Base-by-base conservation (phyloP, 163 green algal genomes). In the Scenedesmus sp. region DNA sequence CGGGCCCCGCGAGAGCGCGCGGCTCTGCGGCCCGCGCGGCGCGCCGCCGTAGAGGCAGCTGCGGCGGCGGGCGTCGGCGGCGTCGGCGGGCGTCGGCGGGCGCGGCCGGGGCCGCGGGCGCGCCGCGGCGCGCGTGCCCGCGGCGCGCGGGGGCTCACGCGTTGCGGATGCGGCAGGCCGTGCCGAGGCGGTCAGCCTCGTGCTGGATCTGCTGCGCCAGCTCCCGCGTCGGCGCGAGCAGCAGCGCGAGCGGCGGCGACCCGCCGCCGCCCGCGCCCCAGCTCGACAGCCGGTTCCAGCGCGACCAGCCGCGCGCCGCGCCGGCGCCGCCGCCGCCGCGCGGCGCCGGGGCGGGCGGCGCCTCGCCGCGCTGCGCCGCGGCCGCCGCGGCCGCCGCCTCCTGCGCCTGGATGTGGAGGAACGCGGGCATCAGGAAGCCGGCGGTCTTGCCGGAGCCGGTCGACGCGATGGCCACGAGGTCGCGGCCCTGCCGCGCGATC, bases 361-460 rank as follows among this genome's bases (percentile, higher is more conserved):
- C 51, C 24, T 56, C 15, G 57, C 24, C 57, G 2, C 54, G 63
- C 29, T 71, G 31, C 34, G 54, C 20, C 57, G 60, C 42, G 28
- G 70, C 42, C 70, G 54, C 53, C 57, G 42, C 24, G 4, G 47
- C 28, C 51, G 57, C 24, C 26, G 13, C 29, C 15, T 29, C n/a
- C 65, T 91, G 81, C n/a, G 70, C 26, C 14, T 77, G 95, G 74
- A 97, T 93, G 85, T 97, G 92, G 48, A 97, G 86, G 17, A 98
- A 86, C 1, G 88, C 91, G 28, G 94, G 94, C 48, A 97, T 83
- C 50, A 98, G 83, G 83, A 96, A 98, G 17, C 89, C 87, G 4
- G 92, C 77, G 0, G 94, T 98, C 83, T 98, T 98, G 62, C 94
- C 94, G 15, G 84, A 94, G 3, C 94, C 94, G 20, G 94, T 98